Base-by-base conservation (phyloP, 2,329 filamentous ascomycete genomes). In the Microcera coccophila region DNA sequence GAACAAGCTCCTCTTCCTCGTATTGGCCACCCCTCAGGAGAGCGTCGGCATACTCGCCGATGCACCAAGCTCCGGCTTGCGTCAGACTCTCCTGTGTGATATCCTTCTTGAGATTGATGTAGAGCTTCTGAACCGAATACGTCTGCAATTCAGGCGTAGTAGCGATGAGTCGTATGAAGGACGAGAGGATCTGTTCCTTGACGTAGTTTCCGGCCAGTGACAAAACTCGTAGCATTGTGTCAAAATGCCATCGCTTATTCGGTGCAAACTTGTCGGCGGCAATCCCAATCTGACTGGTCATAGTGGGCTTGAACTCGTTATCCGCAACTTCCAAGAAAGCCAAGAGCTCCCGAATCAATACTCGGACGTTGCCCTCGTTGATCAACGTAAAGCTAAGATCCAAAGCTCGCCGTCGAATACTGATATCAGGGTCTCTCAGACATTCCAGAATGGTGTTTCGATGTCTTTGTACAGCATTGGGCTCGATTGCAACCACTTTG, bases 331-430 rank as follows among this genome's bases (percentile, higher is more conserved):
- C 93, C 44, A 98, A 69, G 75, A 98, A 98, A 5, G 93, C 90
- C 33, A 98, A 75, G 31, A 98, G 74, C 63, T 98, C 94, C 50
- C 94, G 76, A 47, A 98, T 93, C 29, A 98, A 76, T 4, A 97
- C 87, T 29, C 93, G 84, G 26, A 98, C 90, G 58, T 98, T 98
- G 66, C 84, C 82, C 63, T 97, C 93, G 64, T 98, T 97, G 68
- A 98, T 96, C 39, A 98, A 74, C 4, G 94, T 98, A 62, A 98
- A 98, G 67, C 93, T 97, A 44, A 98, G 81, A 62, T 98, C 93
- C 29, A 98, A 77, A n/a, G 93, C 93, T 67, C 93, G 82, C 61
- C 93, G 79, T 60, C 94, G 81, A 59, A 98, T 98, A 70, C 91
- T 97, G 66, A 98, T 97, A 71, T 98, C 93, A 2, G 94, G 93